Conservation (phyloP, 1,284 basidiomycete genomes). For the Entoloma clypeatum region DNA sequence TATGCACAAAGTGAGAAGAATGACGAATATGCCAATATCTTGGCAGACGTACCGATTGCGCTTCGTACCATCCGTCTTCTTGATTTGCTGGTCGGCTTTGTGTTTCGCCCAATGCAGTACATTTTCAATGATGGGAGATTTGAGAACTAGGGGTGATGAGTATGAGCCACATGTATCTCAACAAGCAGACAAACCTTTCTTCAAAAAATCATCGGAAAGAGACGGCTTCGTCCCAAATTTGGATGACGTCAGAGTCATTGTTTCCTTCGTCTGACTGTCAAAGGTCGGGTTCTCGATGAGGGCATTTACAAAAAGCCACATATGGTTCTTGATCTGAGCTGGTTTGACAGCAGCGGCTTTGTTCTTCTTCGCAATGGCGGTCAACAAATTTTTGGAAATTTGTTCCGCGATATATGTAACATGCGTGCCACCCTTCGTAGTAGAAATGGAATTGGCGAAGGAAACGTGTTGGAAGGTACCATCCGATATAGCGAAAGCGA, state of each 20-base stretch:
- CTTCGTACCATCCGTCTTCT: conserved; percentile 96
- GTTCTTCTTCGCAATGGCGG: conserved; percentile 93
- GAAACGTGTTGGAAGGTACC: conserved; percentile 92
- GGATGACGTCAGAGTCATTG: conserved; percentile 81
- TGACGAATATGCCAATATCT: neutral
- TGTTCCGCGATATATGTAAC: conserved; percentile 88
- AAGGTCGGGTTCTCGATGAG: conserved; percentile 98
- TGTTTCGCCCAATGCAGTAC: conserved; percentile 95
- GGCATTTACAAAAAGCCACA: conserved; percentile 98
- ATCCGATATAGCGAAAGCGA: conserved; percentile 93
- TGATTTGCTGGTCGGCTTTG: conserved; percentile 94
- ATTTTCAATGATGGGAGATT: conserved; percentile 90
- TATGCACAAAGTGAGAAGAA: conserved; percentile 24
- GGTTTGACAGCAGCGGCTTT: conserved; percentile 92
- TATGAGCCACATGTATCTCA: conserved; percentile 2
- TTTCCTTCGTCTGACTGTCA: conserved; percentile 99
- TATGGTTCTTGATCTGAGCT: conserved; percentile 93
- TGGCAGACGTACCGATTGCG: conserved; percentile 71
- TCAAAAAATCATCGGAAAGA: conserved; percentile 91
- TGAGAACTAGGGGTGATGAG: conserved; percentile 59
- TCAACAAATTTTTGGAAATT: conserved; percentile 80
- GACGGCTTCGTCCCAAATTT: conserved; percentile 90
- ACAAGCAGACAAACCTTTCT: conserved; percentile 64
- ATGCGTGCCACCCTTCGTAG: conserved; percentile 96
- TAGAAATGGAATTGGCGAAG: conserved; percentile 98